Base-by-base conservation (phyloP, 108 stramenopile genomes). In the Skeletonema grethae region DNA sequence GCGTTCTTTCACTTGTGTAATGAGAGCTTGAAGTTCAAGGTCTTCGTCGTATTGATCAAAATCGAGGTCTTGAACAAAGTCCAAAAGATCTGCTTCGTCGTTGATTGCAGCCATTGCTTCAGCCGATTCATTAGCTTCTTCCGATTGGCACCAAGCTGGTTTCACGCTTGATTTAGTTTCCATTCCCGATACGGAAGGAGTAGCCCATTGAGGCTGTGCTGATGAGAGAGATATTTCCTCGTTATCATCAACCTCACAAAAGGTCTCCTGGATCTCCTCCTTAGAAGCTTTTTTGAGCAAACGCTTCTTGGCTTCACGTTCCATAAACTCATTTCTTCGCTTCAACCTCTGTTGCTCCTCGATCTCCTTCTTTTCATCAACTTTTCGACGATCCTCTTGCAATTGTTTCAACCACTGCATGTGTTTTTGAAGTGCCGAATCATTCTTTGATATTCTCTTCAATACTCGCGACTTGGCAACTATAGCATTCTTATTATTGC, bases 21-120 rank as follows among this genome's bases (percentile, higher is more conserved):
- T 76, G 5, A 87, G 68, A 22, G 72, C 72, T 55, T 75, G 67
- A 3, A 95, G 73, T 59, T 95, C 95, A 25, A 92, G 61, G 22
- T 95, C 95, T 41, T 88, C 72, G 48, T 87, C 69, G 72, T 90
- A 94, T 66, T 86, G 81, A 22, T 91, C 95, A 82, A 87, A 92
- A 69, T 92, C 85, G 2, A 95, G 77, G 7, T 68, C 77, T n/a
- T 85, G 70, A 12, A 90, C 90, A 69, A 93, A 95, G 31, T 75
- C 69, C 4, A 95, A 72, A n/a, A 95, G 74, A 57, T 93, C 89
- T 29, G 86, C 84, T 22, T 87, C 90, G 28, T 92, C 90, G 29
- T 77, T 61, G 13, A 76, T 75, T 38, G 84, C 58, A 35, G 55
- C 65, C 29, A 43, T 57, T 22, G 85, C 75, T 22, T 76, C 73